A percentile compares a stretch with the other conserved stretches of the same genome.
phyloP scores from a whole-genome alignment of 768 basidiomycete species.

The Sporobolomyces pararoseus region DNA sequence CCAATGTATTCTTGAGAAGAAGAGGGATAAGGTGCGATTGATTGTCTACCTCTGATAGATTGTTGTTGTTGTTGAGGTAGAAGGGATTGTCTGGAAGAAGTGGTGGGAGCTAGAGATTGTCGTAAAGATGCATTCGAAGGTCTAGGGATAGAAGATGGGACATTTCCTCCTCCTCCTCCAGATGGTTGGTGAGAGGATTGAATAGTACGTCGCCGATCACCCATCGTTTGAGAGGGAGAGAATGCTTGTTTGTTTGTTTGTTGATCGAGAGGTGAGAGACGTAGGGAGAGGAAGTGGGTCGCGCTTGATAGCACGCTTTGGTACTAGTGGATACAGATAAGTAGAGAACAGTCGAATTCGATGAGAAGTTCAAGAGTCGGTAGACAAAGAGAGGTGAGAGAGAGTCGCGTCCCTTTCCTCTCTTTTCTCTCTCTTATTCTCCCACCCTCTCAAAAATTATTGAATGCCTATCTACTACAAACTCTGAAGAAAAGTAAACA shows the following conservation, averaged over 20 bases:
- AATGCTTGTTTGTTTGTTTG: slow-evolving; percentile 13
- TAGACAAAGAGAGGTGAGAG: no score
- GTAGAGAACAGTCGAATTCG: no score
- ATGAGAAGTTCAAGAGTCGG: no score
- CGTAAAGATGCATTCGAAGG: slow-evolving; percentile 18
- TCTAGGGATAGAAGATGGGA: slow-evolving; percentile 37
- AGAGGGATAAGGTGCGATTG: slow-evolving; percentile 12
- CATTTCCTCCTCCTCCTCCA: no score
- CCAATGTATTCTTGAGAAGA: no score
- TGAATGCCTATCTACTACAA: no score
- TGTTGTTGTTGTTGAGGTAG: background rate
- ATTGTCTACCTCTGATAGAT: background rate
- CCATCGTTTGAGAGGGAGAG: slow-evolving; percentile 14
- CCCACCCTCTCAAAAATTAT: no score
- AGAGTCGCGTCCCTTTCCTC: no score
- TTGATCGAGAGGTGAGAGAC: slow-evolving; percentile 9
- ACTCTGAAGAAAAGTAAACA: no score
- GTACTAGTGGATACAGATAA: no score
- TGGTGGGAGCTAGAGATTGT: slow-evolving; percentile 25
- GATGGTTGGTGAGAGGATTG: background rate
- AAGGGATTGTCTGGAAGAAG: slow-evolving; percentile 20
- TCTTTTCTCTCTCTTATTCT: no score
- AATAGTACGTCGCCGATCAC: slow-evolving; percentile 35
- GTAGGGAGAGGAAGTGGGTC: background rate
- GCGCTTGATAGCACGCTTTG: no score